Conservation (phyloP, 306 rosid species). For the Castanea sativa region DNA sequence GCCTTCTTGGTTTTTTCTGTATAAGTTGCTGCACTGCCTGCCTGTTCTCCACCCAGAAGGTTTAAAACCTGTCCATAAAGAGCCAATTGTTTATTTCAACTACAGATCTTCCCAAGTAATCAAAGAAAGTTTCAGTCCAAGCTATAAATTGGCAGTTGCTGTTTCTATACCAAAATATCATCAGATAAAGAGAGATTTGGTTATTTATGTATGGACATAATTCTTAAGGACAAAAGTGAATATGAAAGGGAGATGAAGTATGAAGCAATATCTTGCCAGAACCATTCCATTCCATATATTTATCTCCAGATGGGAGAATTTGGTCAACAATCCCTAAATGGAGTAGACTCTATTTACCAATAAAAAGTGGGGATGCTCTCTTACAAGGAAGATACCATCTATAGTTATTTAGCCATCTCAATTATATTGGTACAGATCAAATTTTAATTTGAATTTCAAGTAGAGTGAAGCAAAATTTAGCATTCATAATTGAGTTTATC, state of each 20-base stretch:
- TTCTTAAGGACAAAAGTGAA: background rate
- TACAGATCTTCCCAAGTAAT: background rate
- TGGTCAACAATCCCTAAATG: background rate
- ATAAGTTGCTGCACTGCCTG: slow-evolving; percentile 33
- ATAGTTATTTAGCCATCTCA: background rate
- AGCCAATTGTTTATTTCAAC: slow-evolving; percentile 16
- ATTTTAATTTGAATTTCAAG: background rate
- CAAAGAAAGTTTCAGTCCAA: background rate
- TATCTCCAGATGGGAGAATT: background rate
- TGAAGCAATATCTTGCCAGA: background rate
- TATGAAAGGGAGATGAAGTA: background rate
- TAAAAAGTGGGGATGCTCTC: background rate
- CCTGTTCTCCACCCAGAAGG: slow-evolving; percentile 72
- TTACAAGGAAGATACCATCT: background rate
- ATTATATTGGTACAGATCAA: background rate
- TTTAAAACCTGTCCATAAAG: slow-evolving; percentile 65
- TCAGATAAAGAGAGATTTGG: background rate
- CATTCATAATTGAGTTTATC: background rate
- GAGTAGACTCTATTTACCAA: background rate
- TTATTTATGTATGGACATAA: background rate
- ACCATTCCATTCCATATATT: background rate
- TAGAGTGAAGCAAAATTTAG: background rate
- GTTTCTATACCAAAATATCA: too few species aligned
- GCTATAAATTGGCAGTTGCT: background rate
- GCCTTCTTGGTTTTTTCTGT: slow-evolving; percentile 53